phyloP scores from a whole-genome alignment of 2,329 filamentous ascomycete genomes.

The Phialemonium atrogriseum region DNA sequence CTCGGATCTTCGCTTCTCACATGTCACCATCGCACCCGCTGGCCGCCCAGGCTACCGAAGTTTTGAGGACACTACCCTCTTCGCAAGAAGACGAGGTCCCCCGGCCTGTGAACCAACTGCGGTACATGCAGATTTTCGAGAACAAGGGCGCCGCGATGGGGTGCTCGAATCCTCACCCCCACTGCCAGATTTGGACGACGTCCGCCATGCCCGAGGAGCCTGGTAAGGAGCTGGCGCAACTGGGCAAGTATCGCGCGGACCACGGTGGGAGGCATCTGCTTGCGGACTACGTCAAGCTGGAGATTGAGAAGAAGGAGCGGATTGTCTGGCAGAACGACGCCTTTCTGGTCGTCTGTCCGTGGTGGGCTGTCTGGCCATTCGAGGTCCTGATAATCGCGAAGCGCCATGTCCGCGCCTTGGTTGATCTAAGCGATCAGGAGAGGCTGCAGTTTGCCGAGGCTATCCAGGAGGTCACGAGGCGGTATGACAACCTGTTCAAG shows the following conservation, averaged over 20 bases:
- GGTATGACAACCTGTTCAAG: slow-evolving; percentile 96
- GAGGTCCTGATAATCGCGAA: slow-evolving; percentile 87
- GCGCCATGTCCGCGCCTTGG: slow-evolving; percentile 72
- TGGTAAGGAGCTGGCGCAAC: slow-evolving; percentile 65
- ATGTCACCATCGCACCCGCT: slow-evolving; percentile 65
- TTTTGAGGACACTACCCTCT: slow-evolving; percentile 25
- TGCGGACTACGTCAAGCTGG: slow-evolving; percentile 78
- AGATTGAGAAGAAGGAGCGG: slow-evolving; percentile 73
- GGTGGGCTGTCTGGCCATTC: slow-evolving; percentile 98
- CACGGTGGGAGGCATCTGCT: slow-evolving; percentile 70
- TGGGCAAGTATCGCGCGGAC: slow-evolving; percentile 68
- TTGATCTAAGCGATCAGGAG: slow-evolving; percentile 70
- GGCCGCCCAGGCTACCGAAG: slow-evolving; percentile 27
- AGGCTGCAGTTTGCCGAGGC: slow-evolving; percentile 69
- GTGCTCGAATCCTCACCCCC: slow-evolving; percentile 95
- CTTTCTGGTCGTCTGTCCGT: slow-evolving; percentile 86
- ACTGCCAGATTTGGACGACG: slow-evolving; percentile 94
- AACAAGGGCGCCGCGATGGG: slow-evolving; percentile 98
- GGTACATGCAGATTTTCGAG: slow-evolving; percentile 99
- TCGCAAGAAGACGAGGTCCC: slow-evolving; percentile 27
- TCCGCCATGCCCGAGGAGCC: slow-evolving; percentile 88
- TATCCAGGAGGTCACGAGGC: slow-evolving; percentile 77
- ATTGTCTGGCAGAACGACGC: slow-evolving; percentile 79
- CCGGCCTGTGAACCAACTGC: slow-evolving; percentile 65
- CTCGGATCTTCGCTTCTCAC: slow-evolving; percentile 77